Base-by-base conservation (phyloP, 306 rosid genomes). In the Herpetospermum pedunculosum region DNA sequence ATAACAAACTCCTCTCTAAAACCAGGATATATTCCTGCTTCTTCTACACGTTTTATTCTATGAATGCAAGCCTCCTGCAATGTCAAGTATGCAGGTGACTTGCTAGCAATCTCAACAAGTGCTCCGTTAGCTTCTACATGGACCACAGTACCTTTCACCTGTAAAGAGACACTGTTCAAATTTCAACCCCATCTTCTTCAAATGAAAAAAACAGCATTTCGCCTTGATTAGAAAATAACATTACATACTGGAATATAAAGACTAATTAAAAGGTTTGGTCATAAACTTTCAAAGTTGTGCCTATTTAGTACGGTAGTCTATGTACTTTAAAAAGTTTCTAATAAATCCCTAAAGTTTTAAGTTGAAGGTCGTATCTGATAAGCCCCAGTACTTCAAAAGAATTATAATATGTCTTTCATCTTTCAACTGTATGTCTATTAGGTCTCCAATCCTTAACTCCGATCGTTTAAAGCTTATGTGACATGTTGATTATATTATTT, bases 51-150 rank as follows among this genome's bases (percentile, higher is more conserved):
- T 81, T 77, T 90, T 77, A 90, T 78, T 78, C 41, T 85, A 78
- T 84, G 86, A 75, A 87, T 85, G 71, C 85, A 77, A 5, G 97
- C 89, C 86, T 90, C 98, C 74, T 78, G 84, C 49, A 90, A 37
- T 2, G 96, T 96, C 87, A 93, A 87, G 79, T 87, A 89, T 8
- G 98, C 96, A 0, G 96, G 81, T 16, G 98, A 93, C 81, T 93
- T 93, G 8, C 93, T 89, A 38, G 88, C 81, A 70, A 87, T 89
- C 81, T 93, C 94, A 50, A 93, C 92, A 80, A 86, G 77, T 49
- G 98, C 98, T 44, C 98, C 97, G 76, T 76, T 73, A 6, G 52
- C 60, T 77, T 93, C 98, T 3, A 84, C 83, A 54, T 71, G 71
- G 80, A 85, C 87, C 50, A 90, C 96, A 10, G 85, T 89, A 64